Conservation (phyloP, 768 basidiomycete species). For the Clathrus columnatus region DNA sequence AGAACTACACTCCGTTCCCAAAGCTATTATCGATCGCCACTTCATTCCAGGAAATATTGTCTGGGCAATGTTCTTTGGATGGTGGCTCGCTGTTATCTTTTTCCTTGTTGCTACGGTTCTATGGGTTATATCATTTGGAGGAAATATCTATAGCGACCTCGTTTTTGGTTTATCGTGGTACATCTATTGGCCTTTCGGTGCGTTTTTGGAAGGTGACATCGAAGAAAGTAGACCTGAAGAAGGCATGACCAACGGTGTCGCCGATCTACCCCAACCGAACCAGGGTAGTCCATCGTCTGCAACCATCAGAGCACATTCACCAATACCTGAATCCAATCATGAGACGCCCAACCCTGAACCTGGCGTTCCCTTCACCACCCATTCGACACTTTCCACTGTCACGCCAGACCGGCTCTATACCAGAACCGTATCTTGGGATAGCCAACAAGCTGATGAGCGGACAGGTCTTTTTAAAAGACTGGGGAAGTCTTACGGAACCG, state of each 20-base stretch:
- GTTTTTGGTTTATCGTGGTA: constrained; percentile 95
- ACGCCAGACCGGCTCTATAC: constrained; percentile 27
- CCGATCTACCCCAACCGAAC: not conserved
- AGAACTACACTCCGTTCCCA: constrained; percentile 86
- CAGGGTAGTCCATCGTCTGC: not conserved
- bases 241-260: constrained; percentile 25
- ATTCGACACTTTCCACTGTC: constrained; percentile 37
- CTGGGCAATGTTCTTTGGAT: constrained; percentile 85
- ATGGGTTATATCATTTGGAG: constrained; percentile 69
- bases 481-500: constrained; percentile 67
- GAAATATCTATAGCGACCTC: constrained; percentile 73
- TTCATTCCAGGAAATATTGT: constrained; percentile 89
- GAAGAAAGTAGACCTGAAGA: constrained; percentile 32
- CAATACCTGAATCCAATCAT: constrained; percentile 13
- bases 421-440: constrained; percentile 36
- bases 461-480: constrained; percentile 26
- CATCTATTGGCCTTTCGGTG: constrained; percentile 95
- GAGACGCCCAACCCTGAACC: constrained; percentile 12
- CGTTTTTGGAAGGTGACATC: constrained; percentile 86
- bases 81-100: constrained; percentile 81
- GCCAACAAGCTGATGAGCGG: constrained; percentile 15
- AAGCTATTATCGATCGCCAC: constrained; percentile 88
- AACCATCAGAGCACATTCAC: constrained; percentile 26
- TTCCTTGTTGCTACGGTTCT: constrained; percentile 59
- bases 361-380: constrained; percentile 32